These are phyloP conservation scores for Ustulina deusta DNA, from an alignment of 2,329 filamentous ascomycete genomes.

Conservation along the genomic window DNA sequence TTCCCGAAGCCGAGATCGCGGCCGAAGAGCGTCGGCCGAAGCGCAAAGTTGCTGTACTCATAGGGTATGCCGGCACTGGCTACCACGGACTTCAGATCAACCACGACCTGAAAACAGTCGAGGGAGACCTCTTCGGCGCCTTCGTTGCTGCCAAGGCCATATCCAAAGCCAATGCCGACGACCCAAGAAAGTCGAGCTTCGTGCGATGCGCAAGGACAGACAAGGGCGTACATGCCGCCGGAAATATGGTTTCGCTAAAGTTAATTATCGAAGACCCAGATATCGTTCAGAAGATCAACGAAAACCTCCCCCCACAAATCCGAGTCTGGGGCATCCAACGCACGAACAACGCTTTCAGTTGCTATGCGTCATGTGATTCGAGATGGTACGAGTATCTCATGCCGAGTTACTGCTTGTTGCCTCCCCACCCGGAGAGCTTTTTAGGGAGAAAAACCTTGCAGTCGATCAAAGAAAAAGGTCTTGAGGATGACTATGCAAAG, in stretches of 20 bases:
- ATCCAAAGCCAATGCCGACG: conserved; percentile 95
- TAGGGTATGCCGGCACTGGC: conserved; percentile 95
- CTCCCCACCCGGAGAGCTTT: conserved; percentile 89
- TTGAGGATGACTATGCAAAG: conserved; percentile 74
- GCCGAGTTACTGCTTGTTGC: conserved; percentile 90
- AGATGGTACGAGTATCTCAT: conserved; percentile 98
- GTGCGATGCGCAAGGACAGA: conserved; percentile 95
- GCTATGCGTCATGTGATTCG: conserved; percentile 94
- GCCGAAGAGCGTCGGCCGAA: conserved; percentile 90
- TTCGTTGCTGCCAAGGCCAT: conserved; percentile 93
- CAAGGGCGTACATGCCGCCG: conserved; percentile 96
- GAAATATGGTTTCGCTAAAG: conserved; percentile 95
- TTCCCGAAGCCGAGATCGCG: conserved; percentile 83
- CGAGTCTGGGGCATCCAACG: conserved; percentile 93
- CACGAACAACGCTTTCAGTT: conserved; percentile 91
- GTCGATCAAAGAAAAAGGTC: conserved; percentile 77
- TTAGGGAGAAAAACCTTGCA: conserved; percentile 87
- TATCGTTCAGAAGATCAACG: conserved; percentile 91
- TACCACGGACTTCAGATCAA: conserved; percentile 98
- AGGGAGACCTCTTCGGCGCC: conserved; percentile 92
- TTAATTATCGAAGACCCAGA: conserved; percentile 93
- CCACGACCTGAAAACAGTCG: conserved; percentile 87
- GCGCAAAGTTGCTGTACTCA: conserved; percentile 93
- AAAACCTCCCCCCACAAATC: conserved; percentile 85
- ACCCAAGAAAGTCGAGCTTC: conserved; percentile 95